Conservation (phyloP, 345 rosid genomes). For the Salix dunnii region DNA sequence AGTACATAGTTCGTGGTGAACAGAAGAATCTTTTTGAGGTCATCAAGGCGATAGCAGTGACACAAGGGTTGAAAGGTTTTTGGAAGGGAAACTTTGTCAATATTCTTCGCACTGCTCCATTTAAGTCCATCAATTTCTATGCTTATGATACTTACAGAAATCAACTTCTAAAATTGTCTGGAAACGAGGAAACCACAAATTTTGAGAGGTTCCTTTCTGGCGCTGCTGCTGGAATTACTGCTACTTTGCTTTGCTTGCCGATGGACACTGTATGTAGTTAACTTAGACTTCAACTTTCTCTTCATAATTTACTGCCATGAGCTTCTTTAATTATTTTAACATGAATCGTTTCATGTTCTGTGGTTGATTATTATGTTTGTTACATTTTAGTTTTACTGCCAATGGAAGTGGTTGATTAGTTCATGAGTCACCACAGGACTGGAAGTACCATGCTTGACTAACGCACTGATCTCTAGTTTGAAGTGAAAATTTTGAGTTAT, state of each 20-base stretch:
- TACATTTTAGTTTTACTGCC: not conserved
- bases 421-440: not conserved
- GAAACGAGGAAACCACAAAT: conserved; percentile 72
- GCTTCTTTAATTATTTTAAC: not conserved
- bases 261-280: conserved; percentile 77
- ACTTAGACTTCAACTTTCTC: not conserved
- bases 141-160: conserved; percentile 81
- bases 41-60: conserved; percentile 48
- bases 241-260: conserved; percentile 82
- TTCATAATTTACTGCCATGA: not conserved
- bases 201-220: conserved; percentile 90
- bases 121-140: conserved; percentile 88
- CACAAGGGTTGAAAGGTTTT: conserved; percentile 76
- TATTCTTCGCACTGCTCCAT: conserved; percentile 92
- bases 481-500: too few species aligned
- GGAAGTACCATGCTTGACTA: not conserved
- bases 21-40: conserved; percentile 62
- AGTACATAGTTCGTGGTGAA: conserved; percentile 76
- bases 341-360: conserved; percentile 1
- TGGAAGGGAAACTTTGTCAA: conserved; percentile 94
- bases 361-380: not conserved
- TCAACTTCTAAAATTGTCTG: conserved; percentile 54
- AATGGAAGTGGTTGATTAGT: not conserved
- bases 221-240: conserved; percentile 94
- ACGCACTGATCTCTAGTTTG: too few species aligned